phyloP scores from a whole-genome alignment of 805 yeast genomes.

The Candida incommunis region DNA sequence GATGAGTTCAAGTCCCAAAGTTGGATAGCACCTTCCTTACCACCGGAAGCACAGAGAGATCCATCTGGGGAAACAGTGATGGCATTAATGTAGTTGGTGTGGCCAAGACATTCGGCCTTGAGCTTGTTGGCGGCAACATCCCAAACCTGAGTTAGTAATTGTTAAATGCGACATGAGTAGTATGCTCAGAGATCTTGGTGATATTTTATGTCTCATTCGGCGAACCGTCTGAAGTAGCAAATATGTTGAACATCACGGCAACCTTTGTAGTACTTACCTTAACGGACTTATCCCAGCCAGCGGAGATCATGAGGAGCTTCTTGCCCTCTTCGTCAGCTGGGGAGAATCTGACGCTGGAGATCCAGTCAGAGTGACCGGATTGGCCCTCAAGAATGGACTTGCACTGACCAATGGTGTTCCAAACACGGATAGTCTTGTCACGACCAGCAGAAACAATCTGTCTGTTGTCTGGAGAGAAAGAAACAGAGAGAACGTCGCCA shows the following conservation, averaged over 20 bases:
- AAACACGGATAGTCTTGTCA: slow-evolving; percentile 97
- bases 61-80: slow-evolving; percentile 99
- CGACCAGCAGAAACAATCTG: slow-evolving; percentile 98
- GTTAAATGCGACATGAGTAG: slow-evolving; percentile 1
- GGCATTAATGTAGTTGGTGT: slow-evolving; percentile 96
- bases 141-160: slow-evolving; percentile 61
- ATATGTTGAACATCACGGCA: slow-evolving; percentile 70
- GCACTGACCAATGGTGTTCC: slow-evolving; percentile 98
- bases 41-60: slow-evolving; percentile 98
- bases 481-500: slow-evolving; percentile 93
- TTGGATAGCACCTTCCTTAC: slow-evolving; percentile 98
- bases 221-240: slow-evolving; percentile 94
- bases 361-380: slow-evolving; percentile 97
- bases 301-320: slow-evolving; percentile 73
- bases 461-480: slow-evolving; percentile 92
- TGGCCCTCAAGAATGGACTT: slow-evolving; percentile 59
- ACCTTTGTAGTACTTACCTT: slow-evolving; percentile 66
- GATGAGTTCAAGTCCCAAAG: slow-evolving; percentile 91
- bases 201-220: slow-evolving; percentile 88
- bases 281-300: slow-evolving; percentile 97
- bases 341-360: slow-evolving; percentile 93
- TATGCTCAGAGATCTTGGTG: slow-evolving; percentile 99
- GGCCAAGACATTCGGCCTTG: slow-evolving; percentile 96
- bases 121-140: slow-evolving; percentile 72
- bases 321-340: slow-evolving; percentile 41